Evolutionary conservation across 139 green algal species (phyloP), one percentile per base, ranked within the genome.

Genomic region (Tetradesmus obliquus): DNA sequence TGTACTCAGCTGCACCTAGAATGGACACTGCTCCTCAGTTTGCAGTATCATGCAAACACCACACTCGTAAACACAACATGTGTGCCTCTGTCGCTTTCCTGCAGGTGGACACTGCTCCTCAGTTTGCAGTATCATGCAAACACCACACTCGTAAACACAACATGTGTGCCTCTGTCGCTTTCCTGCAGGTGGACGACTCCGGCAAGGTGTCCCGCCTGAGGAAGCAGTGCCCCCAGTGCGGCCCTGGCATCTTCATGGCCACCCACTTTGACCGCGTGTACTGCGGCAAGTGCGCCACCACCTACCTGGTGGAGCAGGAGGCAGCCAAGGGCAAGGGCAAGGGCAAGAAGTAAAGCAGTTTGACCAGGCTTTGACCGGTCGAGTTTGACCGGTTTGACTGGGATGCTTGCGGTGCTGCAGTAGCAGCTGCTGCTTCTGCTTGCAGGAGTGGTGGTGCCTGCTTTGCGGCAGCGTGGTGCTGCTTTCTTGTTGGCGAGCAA

Each of bases 191-290:
- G 79, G 98, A 99, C 94, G 98, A 99, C 94, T 96, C 94, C 24
- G 98, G 98, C 95, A 99, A 99, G 97, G 98, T 99, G 81, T 95
- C 98, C 93, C 97, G 98, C 87, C 95, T 99, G 91, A 96, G 97
- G 94, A 99, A 99, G 98, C 96, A 98, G 90, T 99, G 98, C 97
- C 98, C 98, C 85, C 88, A 95, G 84, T 99, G 98, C 95, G 98
- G 98, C 88, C 95, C 98, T n/a, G 98, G 98, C 82, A 98, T 97
- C 79, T 99, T 99, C 97, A 99, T 99, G 98, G 98, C 98, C 82
- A 99, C 97, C 55, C 98, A 99, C 96, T 99, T 98, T 93, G 97
- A 99, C 96, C 96, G 98, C 88, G 95, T 99, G 58, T 99, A 99
- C 97, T 99, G 98, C 95, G 98, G 98, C 95, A 99, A 99, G 95